Conservation (phyloP, 768 basidiomycete genomes). For the Suillus cothurnatus region DNA sequence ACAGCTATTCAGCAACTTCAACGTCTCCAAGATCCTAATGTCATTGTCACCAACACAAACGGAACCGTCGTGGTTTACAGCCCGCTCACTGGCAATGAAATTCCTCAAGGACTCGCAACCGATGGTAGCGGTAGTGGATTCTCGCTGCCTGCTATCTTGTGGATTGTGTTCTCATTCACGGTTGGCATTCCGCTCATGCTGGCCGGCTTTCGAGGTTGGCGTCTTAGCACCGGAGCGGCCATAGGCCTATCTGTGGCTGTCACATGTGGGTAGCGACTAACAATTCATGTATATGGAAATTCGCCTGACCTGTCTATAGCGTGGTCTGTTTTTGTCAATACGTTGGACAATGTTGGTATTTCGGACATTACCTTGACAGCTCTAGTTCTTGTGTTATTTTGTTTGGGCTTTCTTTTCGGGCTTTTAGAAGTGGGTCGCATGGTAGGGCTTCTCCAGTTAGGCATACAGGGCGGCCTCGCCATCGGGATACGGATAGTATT, state of each 20-base stretch:
- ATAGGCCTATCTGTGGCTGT: constrained; percentile 53
- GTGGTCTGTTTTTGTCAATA: constrained; percentile 67
- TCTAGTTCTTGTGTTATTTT: constrained; percentile 52
- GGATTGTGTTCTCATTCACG: constrained; percentile 55
- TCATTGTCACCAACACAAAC: constrained; percentile 22
- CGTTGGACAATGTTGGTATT: constrained; percentile 48
- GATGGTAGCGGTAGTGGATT: constrained; percentile 61
- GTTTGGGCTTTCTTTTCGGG: constrained; percentile 53
- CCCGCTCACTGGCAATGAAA: constrained; percentile 40
- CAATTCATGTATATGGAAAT: neutral
- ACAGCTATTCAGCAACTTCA: constrained; percentile 16
- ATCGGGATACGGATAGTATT: constrained; percentile 58
- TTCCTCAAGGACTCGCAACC: constrained; percentile 56
- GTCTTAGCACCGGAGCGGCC: constrained; percentile 56
- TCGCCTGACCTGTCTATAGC: constrained; percentile 34
- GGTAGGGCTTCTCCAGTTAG: constrained; percentile 48
- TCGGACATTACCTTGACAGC: constrained; percentile 53
- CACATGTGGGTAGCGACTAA: constrained; percentile 37
- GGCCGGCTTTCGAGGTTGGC: constrained; percentile 58
- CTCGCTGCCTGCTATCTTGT: constrained; percentile 51
- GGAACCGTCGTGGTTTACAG: constrained; percentile 50
- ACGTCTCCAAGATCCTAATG: constrained; percentile 32
- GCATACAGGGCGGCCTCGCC: constrained; percentile 57
- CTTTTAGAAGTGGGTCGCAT: constrained; percentile 51
- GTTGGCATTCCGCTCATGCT: constrained; percentile 57